Evolutionary conservation across 768 basidiomycete genomes (phyloP).

Genomic region (Zangia roseola): DNA sequence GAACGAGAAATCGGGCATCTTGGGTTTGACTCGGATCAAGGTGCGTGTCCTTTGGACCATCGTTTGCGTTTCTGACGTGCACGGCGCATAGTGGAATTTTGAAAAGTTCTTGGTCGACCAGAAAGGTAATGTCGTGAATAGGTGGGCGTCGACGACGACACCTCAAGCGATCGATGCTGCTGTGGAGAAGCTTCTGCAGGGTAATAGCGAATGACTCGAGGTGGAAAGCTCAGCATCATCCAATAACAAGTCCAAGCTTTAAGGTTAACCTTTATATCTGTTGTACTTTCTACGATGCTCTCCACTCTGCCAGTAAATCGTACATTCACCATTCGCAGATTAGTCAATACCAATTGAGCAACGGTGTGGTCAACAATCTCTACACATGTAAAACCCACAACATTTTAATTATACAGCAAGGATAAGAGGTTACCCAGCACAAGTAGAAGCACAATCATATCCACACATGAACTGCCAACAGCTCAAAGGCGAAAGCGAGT

Average conservation of each 20-base stretch:
- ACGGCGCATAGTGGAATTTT: conserved; percentile 72
- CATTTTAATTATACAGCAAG: no score
- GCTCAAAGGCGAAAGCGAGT: no score
- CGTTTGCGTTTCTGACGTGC: neutral
- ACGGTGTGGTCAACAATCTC: no score
- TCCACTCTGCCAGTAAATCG: no score
- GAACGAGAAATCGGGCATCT: conserved; percentile 66
- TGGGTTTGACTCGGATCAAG: conserved; percentile 76
- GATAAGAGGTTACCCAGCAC: no score
- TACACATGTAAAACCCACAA: no score
- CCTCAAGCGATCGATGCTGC: conserved; percentile 62
- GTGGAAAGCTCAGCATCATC: neutral
- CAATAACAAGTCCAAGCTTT: conserved; percentile 14
- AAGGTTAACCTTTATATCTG: neutral
- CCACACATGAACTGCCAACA: no score
- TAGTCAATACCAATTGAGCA: no score
- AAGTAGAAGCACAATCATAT: no score
- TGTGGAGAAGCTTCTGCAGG: conserved; percentile 55
- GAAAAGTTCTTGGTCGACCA: conserved; percentile 85
- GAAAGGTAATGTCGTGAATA: conserved; percentile 70
- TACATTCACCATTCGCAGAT: no score
- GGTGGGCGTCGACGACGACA: conserved; percentile 76
- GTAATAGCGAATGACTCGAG: conserved; percentile 18
- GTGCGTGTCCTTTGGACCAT: conserved; percentile 34
- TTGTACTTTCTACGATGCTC: no score